Conservation (phyloP, 2,329 filamentous ascomycete species). For the Epichloe elymi region DNA sequence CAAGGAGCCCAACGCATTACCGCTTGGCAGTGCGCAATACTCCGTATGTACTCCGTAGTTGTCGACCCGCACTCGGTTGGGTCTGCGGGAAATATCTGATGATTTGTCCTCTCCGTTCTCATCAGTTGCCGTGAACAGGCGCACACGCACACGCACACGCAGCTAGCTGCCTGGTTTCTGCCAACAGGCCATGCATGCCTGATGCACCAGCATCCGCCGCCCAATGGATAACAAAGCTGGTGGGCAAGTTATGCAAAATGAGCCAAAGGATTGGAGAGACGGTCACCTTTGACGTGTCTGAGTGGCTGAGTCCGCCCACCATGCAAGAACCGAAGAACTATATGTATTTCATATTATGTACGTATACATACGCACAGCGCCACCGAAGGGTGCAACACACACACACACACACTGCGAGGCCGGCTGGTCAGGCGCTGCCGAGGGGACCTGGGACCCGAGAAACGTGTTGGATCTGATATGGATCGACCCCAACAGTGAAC, state of each 20-base stretch:
- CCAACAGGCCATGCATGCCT: not conserved
- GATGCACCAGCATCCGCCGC: not conserved
- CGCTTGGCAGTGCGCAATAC: not conserved
- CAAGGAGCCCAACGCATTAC: too few species aligned
- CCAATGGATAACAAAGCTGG: conserved; percentile 9
- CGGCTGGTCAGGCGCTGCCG: too few species aligned
- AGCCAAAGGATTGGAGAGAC: conserved; percentile 11
- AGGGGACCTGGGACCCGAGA: too few species aligned
- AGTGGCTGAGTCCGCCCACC: conserved; percentile 7
- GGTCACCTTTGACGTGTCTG: conserved; percentile 9
- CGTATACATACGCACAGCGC: not conserved
- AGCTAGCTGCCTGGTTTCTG: not conserved
- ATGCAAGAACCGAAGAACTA: conserved; percentile 5
- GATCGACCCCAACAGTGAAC: too few species aligned
- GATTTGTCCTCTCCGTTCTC: not conserved
- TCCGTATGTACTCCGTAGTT: too few species aligned
- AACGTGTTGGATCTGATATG: not conserved
- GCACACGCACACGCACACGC: too few species aligned
- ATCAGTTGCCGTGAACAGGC: too few species aligned
- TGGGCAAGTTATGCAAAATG: conserved; percentile 10
- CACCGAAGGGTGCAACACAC: not conserved
- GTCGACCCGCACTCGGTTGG: not conserved
- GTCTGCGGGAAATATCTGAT: not conserved
- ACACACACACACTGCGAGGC: too few species aligned
- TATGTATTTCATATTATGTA: too few species aligned